phyloP scores from a whole-genome alignment of 108 stramenopile genomes.

The Cyclotella atomus region DNA sequence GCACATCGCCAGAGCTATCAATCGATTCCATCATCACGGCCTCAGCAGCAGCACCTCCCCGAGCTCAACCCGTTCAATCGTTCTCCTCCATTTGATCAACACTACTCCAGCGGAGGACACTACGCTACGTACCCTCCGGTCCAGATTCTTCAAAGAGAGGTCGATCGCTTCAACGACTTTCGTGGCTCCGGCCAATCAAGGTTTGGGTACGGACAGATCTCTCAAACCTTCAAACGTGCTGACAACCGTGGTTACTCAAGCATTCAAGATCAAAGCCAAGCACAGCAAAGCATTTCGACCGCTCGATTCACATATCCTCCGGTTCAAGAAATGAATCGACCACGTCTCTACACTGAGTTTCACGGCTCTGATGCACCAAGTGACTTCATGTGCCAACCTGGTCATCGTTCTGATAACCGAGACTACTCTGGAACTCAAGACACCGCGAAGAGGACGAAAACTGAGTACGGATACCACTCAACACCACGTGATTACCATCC shows the following conservation, averaged over 20 bases:
- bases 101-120: background rate
- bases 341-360: slow-evolving; percentile 14
- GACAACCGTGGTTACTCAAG: background rate
- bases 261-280: background rate
- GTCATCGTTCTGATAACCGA: slow-evolving; percentile 3
- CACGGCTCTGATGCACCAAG: slow-evolving; percentile 7
- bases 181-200: slow-evolving; percentile 6
- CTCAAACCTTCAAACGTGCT: slow-evolving; percentile 8
- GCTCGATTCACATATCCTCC: slow-evolving; percentile 9
- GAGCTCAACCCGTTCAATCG: background rate
- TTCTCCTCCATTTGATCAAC: too few species aligned
- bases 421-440: background rate
- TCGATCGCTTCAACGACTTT: slow-evolving; percentile 2
- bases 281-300: background rate
- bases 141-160: background rate
- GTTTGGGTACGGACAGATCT: background rate
- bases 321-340: background rate
- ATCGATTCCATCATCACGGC: background rate
- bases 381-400: background rate
- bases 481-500: background rate
- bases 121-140: background rate
- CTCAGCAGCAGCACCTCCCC: background rate
- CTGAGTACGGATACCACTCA: background rate
- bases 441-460: background rate
- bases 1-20: background rate